Percentiles rank a stretch among this genome's conserved stretches.
These are phyloP conservation scores for Eucalyptus regnans DNA, from an alignment of 345 rosid species.

Conservation along the genomic window DNA sequence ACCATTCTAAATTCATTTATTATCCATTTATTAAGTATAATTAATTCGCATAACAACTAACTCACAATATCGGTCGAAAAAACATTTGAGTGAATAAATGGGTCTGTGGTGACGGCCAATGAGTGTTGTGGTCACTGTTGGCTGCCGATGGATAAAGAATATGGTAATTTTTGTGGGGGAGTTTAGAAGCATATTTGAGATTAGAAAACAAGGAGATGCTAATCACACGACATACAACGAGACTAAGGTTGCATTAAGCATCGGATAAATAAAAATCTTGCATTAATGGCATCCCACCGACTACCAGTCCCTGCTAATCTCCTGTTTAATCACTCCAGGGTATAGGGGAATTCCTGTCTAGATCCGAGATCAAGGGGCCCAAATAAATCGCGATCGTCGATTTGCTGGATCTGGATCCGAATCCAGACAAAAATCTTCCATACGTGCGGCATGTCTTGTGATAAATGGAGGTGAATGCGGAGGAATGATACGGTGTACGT, in stretches of 20 bases:
- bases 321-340: background rate
- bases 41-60: rapidly evolving
- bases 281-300: background rate
- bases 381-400: background rate
- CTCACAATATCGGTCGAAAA: rapidly evolving
- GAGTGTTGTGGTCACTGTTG: no score
- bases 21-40: rapidly evolving
- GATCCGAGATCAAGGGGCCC: background rate
- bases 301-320: background rate
- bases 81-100: no score
- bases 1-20: rapidly evolving
- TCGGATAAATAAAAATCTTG: background rate
- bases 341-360: rapidly evolving
- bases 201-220: background rate
- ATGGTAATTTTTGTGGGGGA: background rate
- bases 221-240: background rate
- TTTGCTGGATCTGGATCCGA: background rate
- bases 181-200: background rate
- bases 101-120: background rate
- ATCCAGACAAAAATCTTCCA: background rate
- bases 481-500: background rate
- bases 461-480: background rate
- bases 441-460: background rate
- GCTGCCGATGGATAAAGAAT: rapidly evolving
- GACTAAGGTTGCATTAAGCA: background rate